These are phyloP conservation scores for Xylariaceae sp. DNA, from an alignment of 2,329 filamentous ascomycete genomes.

Conservation along the genomic window DNA sequence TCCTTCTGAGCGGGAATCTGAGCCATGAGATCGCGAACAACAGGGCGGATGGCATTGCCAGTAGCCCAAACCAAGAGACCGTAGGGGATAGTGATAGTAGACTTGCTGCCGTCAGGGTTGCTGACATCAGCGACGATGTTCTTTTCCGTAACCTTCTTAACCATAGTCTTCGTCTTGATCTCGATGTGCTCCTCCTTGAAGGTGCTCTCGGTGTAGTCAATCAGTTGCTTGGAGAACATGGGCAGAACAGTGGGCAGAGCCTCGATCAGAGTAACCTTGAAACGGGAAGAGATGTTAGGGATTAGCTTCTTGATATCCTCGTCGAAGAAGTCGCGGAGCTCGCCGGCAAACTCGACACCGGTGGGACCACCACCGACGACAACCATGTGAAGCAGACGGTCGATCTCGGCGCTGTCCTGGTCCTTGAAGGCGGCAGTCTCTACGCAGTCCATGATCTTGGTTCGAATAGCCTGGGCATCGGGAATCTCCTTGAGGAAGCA, in stretches of 20 bases:
- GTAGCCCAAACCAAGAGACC: conserved; percentile 98
- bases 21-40: conserved; percentile 85
- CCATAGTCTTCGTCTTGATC: conserved; percentile 97
- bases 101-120: conserved; percentile 78
- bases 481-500: conserved; percentile 98
- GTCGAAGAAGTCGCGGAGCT: conserved; percentile 98
- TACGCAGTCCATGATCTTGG: conserved; percentile 99
- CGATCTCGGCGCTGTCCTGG: conserved; percentile 78
- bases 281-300: conserved; percentile 88
- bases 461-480: conserved; percentile 93
- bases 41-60: conserved; percentile 84
- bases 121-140: conserved; percentile 85
- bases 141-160: conserved; percentile 93
- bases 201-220: conserved; percentile 98
- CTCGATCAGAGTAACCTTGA: conserved; percentile 96
- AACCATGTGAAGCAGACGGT: conserved; percentile 97
- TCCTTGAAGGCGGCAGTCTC: conserved; percentile 99
- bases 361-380: conserved; percentile 90
- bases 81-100: conserved; percentile 77
- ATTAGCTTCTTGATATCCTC: conserved; percentile 97
- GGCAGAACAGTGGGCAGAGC: conserved; percentile 93
- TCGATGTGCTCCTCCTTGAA: conserved; percentile 98
- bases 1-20: conserved; percentile 93
- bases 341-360: conserved; percentile 96
- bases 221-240: conserved; percentile 98